Percentiles rank a stretch among this genome's conserved stretches.
Conservation (phyloP, 2,329 filamentous ascomycete species). For the Cercospora janseana region DNA sequence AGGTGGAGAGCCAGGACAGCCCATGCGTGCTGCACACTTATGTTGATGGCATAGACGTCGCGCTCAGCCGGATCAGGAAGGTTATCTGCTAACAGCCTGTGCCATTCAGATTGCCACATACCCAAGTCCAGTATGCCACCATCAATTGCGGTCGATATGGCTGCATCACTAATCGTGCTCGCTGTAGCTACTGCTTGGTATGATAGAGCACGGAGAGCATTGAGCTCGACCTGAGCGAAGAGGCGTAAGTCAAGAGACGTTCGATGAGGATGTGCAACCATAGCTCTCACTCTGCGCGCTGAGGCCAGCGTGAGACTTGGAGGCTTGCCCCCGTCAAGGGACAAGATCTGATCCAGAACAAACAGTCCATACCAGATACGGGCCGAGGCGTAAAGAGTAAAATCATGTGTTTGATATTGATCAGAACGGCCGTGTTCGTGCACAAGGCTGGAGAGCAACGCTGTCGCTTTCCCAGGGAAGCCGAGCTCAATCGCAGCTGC, state of each 20-base stretch:
- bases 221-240: slow-evolving; percentile 54
- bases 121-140: too few species aligned
- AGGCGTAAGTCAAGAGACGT: slow-evolving; percentile 53
- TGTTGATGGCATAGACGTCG: too few species aligned
- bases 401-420: too few species aligned
- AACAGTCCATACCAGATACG: slow-evolving; percentile 53
- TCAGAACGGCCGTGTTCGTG: not conserved
- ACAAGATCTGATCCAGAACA: slow-evolving; percentile 52
- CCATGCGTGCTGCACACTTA: slow-evolving; percentile 56
- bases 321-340: slow-evolving; percentile 47
- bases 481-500: slow-evolving; percentile 51
- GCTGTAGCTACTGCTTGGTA: slow-evolving; percentile 26
- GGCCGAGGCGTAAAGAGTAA: too few species aligned
- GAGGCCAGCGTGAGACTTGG: slow-evolving; percentile 42
- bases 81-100: too few species aligned
- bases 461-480: too few species aligned
- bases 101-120: too few species aligned
- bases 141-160: too few species aligned
- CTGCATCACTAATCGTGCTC: too few species aligned
- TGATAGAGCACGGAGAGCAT: slow-evolving; percentile 41
- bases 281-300: slow-evolving; percentile 46
- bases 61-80: too few species aligned
- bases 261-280: slow-evolving; percentile 46
- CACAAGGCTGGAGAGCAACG: too few species aligned
- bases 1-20: slow-evolving; percentile 54